phyloP scores from a whole-genome alignment of 305 asterid genomes.

The Nicotiana rustica region DNA sequence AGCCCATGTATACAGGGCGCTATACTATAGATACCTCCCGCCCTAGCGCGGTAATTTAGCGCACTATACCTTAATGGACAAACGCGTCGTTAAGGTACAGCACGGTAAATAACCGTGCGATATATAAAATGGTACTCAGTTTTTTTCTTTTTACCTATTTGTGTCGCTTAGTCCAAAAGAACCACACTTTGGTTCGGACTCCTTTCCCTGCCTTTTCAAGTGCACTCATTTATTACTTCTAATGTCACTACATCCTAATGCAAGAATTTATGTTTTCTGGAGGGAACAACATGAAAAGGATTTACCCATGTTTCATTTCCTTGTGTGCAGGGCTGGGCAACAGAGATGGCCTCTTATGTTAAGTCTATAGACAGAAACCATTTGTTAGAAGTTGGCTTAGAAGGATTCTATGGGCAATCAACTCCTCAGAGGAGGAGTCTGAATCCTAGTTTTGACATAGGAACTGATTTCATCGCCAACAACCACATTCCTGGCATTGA shows the following conservation, averaged over 20 bases:
- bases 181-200: no score
- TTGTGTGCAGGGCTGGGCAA: slow-evolving; percentile 68
- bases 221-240: background rate
- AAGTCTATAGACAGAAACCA: slow-evolving; percentile 85
- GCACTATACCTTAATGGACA: no score
- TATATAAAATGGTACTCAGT: no score
- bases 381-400: slow-evolving; percentile 83
- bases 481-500: slow-evolving; percentile 70
- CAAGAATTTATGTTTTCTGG: background rate
- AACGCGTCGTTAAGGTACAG: no score
- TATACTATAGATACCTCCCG: no score
- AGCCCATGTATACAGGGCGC: no score
- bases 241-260: background rate
- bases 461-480: slow-evolving; percentile 85
- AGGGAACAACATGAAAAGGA: background rate
- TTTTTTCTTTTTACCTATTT: no score
- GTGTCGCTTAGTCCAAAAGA: no score
- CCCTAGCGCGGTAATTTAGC: no score
- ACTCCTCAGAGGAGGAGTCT: slow-evolving; percentile 57
- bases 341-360: slow-evolving; percentile 80
- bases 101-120: no score
- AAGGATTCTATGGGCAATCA: slow-evolving; percentile 86
- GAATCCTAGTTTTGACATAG: slow-evolving; percentile 66
- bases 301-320: background rate
- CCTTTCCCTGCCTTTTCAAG: background rate